Evolutionary conservation across 257 asterid genomes (phyloP).

Genomic region (Nicotiana attenuata): DNA sequence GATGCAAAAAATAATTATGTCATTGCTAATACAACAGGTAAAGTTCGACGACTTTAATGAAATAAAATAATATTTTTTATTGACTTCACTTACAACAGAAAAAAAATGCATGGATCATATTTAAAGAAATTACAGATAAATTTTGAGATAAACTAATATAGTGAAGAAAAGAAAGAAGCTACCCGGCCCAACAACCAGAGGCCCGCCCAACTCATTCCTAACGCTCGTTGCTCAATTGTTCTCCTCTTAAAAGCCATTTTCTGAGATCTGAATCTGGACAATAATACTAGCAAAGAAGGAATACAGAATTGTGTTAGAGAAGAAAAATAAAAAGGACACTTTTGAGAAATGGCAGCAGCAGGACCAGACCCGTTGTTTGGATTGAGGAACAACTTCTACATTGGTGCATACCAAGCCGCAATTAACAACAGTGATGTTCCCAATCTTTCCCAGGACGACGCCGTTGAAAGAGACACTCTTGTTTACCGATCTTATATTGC

Average conservation of each 20-base stretch:
- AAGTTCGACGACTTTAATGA: too few relatives aligned
- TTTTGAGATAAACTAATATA: too few relatives aligned
- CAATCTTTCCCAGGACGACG: slow-evolving; percentile 72
- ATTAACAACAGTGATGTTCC: slow-evolving; percentile 92
- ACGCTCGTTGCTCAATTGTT: neutral
- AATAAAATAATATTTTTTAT: too few relatives aligned
- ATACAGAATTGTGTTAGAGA: neutral
- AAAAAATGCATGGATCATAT: too few relatives aligned
- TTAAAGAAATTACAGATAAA: too few relatives aligned
- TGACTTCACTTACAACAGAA: too few relatives aligned
- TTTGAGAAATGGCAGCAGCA: slow-evolving; percentile 42
- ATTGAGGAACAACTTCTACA: slow-evolving; percentile 78
- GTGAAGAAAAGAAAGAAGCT: too few relatives aligned
- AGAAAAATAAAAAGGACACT: slow-evolving; percentile 6
- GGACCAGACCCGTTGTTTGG: slow-evolving; percentile 91
- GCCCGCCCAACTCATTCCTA: neutral
- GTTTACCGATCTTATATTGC: slow-evolving; percentile 91
- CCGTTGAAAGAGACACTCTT: slow-evolving; percentile 69
- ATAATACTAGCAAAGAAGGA: neutral
- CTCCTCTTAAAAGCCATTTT: neutral
- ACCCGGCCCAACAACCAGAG: neutral
- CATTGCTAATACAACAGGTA: too few relatives aligned
- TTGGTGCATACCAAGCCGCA: slow-evolving; percentile 96
- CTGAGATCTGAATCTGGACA: neutral
- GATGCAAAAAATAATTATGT: too few relatives aligned